A percentile compares a stretch with the other conserved stretches of the same genome.
Evolutionary conservation across 163 green algal species (phyloP).

Genomic region (Volvox carteri): DNA sequence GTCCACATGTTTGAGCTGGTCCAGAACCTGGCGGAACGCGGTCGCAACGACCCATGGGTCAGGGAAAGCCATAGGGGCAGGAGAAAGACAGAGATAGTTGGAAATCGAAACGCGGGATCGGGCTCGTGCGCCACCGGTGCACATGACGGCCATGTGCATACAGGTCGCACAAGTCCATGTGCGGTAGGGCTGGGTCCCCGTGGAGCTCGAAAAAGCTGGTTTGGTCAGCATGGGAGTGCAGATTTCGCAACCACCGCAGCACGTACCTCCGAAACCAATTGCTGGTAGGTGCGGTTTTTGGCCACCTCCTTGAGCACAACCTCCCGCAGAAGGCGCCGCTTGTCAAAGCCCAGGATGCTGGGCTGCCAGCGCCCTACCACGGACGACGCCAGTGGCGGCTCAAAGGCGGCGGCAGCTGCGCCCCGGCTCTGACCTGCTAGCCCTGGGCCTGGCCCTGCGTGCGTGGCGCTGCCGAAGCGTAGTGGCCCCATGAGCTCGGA

Average conservation of each 20-base stretch:
- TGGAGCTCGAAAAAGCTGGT: too few species aligned
- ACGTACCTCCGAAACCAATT: constrained; percentile 44
- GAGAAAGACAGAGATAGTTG: too few species aligned
- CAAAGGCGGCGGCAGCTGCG: neutral
- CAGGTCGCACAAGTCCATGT: too few species aligned
- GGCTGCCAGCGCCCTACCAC: constrained; percentile 60
- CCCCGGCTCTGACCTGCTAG: neutral
- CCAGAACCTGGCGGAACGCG: constrained; percentile 33
- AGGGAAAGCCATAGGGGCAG: too few species aligned
- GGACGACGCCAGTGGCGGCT: constrained; percentile 10
- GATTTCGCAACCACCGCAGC: too few species aligned
- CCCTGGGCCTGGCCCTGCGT: neutral
- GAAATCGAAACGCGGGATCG: too few species aligned
- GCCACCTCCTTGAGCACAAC: constrained; percentile 56
- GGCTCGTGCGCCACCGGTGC: too few species aligned
- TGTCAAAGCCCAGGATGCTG: constrained; percentile 71
- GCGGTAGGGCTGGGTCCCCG: too few species aligned
- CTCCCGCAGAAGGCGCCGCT: constrained; percentile 74
- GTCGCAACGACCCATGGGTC: too few species aligned
- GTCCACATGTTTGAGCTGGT: constrained; percentile 49
- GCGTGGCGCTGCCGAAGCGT: constrained; percentile 46
- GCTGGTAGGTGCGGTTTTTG: constrained; percentile 42
- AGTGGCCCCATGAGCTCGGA: constrained; percentile 74
- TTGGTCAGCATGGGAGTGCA: too few species aligned
- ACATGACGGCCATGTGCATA: too few species aligned